These are phyloP conservation scores for Nigrograna mackinnonii DNA, from an alignment of 2,329 filamentous ascomycete species.

Conservation along the genomic window DNA sequence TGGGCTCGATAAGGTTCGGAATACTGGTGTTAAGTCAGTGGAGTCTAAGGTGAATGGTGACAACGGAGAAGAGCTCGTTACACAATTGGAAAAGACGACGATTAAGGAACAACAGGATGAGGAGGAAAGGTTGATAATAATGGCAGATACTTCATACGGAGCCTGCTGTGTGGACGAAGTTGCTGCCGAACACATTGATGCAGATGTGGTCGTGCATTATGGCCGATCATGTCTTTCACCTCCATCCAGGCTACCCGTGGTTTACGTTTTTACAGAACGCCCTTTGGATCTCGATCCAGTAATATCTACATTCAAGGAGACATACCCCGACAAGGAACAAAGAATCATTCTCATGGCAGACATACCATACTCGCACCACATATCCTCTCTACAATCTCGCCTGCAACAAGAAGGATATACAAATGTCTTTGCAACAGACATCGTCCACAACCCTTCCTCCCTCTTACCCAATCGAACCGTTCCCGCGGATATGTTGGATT, in stretches of 20 bases:
- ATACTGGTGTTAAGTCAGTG: conserved; percentile 1
- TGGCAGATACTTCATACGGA: conserved; percentile 96
- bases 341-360: conserved; percentile 86
- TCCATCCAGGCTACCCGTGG: conserved; percentile 81
- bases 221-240: conserved; percentile 90
- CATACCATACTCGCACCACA: conserved; percentile 80
- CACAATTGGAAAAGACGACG: conserved; percentile 14
- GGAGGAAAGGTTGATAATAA: conserved; percentile 70
- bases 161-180: conserved; percentile 97
- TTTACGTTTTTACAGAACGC: conserved; percentile 86
- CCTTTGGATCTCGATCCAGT: conserved; percentile 65
- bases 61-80: conserved; percentile 15
- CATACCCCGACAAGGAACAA: conserved; percentile 66
- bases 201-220: conserved; percentile 92
- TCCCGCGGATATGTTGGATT: conserved; percentile 52
- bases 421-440: conserved; percentile 68
- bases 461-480: conserved; percentile 82
- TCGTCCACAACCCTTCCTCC: conserved; percentile 78
- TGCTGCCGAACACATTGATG: conserved; percentile 88
- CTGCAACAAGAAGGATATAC: conserved; percentile 70
- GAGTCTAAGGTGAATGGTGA: conserved; percentile 5
- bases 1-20: conserved; percentile 46
- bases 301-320: conserved; percentile 64
- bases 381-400: conserved; percentile 59
- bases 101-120: conserved; percentile 26